phyloP scores from a whole-genome alignment of 192 early-diverging fungal genomes.

The Mycoemilia scoparia region DNA sequence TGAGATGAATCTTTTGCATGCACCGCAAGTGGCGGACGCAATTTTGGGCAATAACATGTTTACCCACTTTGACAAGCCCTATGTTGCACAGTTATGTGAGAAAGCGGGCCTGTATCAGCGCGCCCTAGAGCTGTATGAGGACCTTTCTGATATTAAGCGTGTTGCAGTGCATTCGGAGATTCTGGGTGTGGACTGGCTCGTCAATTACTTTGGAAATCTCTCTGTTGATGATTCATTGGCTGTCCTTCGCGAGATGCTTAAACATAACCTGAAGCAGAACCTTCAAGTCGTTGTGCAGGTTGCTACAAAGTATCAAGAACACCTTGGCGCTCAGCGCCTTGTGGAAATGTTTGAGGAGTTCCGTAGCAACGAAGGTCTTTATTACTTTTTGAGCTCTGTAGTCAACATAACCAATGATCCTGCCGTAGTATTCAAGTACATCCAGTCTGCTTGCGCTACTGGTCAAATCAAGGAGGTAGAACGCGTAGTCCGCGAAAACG shows the following conservation, averaged over 20 bases:
- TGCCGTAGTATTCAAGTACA: slow-evolving; percentile 97
- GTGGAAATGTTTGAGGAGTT: slow-evolving; percentile 81
- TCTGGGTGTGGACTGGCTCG: slow-evolving; percentile 76
- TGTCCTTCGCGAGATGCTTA: slow-evolving; percentile 85
- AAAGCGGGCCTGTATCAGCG: slow-evolving; percentile 95
- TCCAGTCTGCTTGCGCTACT: slow-evolving; percentile 81
- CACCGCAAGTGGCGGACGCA: slow-evolving; percentile 96
- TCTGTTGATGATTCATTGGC: slow-evolving; percentile 95
- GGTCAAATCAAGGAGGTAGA: slow-evolving; percentile 96
- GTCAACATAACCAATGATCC: slow-evolving; percentile 90
- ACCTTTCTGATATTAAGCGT: slow-evolving; percentile 91
- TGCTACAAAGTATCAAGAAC: slow-evolving; percentile 93
- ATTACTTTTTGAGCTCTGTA: slow-evolving; percentile 91
- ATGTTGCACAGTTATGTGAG: slow-evolving; percentile 85
- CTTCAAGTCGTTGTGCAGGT: slow-evolving; percentile 88
- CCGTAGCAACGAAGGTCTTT: slow-evolving; percentile 88
- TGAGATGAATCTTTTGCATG: slow-evolving; percentile 94
- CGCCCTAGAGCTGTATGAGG: slow-evolving; percentile 91
- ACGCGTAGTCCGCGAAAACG: slow-evolving; percentile 89
- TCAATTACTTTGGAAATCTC: slow-evolving; percentile 87
- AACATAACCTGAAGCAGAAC: slow-evolving; percentile 83
- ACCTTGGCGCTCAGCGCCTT: slow-evolving; percentile 70
- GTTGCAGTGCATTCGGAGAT: slow-evolving; percentile 69
- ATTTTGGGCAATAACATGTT: slow-evolving; percentile 94
- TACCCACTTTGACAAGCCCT: slow-evolving; percentile 81